Base-by-base conservation (phyloP, 331 rosid species). In the Arachis monticola region DNA sequence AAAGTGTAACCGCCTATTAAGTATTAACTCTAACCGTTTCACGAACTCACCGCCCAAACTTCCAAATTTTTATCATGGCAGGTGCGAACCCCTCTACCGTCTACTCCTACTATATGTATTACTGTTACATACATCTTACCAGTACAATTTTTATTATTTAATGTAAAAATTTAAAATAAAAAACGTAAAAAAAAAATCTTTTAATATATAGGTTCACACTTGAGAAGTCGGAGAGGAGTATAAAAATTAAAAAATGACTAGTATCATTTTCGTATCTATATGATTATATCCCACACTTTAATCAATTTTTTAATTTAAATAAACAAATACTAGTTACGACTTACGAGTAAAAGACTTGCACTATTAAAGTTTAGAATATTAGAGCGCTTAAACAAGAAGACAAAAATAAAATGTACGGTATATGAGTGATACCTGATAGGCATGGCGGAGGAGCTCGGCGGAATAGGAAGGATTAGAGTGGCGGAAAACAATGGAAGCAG, bases 401-500 rank as follows among this genome's bases (percentile, higher is more conserved):
- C 5, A 51, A 4, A 48, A 10, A 3, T 12, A 51, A 0, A 48
- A 48, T 10, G 2, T 10, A 48, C 4, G 32, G 62, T 12, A 61
- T 64, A 9, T 22, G 55, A 17, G 22, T 35, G 3, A 35, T 35
- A 93, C 99, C 99, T 95, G 88, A 22, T 85, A 82, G 12, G 99
- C 97, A 46, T 95, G 99, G 56, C 85, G 72, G 72, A 95, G 91
- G 55, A 95, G 96, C 83, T 77, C 86, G 6, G 17, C 74, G 58
- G 99, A 56, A 67, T 95, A 95, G 5, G 92, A 63, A 2, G 97
- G 99, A 77, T 92, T 83, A 42, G 90, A 79, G 79, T 62, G 97
- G 69, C 91, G 96, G 89, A 92, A 95, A 30, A 95, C 99, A 10
- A 95, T 77, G 75, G 98, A 92, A 0, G 99, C 99, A 5, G 99